These are phyloP conservation scores for Saraca asoca DNA, from an alignment of 331 rosid genomes.

Conservation along the genomic window DNA sequence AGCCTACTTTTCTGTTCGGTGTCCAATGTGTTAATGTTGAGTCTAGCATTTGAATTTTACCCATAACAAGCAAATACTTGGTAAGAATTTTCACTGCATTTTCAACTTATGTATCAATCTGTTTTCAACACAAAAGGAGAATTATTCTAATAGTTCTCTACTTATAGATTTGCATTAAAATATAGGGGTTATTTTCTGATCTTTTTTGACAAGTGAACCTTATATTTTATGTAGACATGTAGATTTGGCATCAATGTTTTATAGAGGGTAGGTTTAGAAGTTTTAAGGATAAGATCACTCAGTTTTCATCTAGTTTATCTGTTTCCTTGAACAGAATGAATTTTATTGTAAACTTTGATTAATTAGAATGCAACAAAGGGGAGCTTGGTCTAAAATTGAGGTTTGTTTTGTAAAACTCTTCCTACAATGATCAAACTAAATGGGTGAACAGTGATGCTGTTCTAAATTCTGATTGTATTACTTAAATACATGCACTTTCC, in stretches of 20 bases:
- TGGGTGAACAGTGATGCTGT: neutral
- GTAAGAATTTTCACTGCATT: constrained; percentile 35
- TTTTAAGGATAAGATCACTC: neutral
- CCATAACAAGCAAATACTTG: constrained; percentile 29
- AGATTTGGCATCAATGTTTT: neutral
- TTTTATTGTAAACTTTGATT: neutral
- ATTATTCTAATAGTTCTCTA: neutral
- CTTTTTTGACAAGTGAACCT: neutral
- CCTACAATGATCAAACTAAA: neutral
- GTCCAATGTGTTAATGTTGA: constrained; percentile 38
- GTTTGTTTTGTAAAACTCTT: neutral
- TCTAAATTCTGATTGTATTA: neutral
- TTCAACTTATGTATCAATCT: neutral
- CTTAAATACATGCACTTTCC: neutral
- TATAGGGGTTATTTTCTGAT: neutral
- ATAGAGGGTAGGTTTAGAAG: neutral
- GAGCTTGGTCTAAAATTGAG: neutral
- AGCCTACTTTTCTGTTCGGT: constrained; percentile 41
- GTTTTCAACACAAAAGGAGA: neutral
- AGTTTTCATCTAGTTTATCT: neutral
- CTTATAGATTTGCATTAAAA: neutral
- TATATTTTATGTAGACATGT: neutral
- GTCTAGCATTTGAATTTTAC: constrained; percentile 39
- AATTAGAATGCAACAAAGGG: neutral
- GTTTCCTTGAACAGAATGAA: no score